Conservation (phyloP, 345 rosid genomes). For the Nasturtium officinale region DNA sequence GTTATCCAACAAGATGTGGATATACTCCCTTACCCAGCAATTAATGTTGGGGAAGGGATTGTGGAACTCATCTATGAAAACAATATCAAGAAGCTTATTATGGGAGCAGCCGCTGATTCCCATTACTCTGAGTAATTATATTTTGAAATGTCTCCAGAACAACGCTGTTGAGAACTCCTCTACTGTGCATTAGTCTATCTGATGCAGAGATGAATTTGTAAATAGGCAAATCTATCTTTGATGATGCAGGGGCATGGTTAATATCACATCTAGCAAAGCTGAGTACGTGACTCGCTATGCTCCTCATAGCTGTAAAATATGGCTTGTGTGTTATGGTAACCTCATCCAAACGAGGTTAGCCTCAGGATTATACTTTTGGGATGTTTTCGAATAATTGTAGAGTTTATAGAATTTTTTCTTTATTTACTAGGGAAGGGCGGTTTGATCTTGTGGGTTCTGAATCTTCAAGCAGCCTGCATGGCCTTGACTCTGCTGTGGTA, state of each 20-base stretch:
- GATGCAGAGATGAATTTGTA: conserved; percentile 7
- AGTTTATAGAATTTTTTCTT: background rate
- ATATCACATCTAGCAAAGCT: conserved; percentile 59
- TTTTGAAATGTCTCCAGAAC: background rate
- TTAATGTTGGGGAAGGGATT: conserved; percentile 60
- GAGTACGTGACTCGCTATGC: conserved; percentile 50
- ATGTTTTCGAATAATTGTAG: conserved; percentile 10
- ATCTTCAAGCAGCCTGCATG: conserved; percentile 34
- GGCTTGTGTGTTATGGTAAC: conserved; percentile 70
- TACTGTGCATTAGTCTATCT: background rate
- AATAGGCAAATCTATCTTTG: conserved; percentile 28
- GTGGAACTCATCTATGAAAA: conserved; percentile 58
- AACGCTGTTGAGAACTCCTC: background rate
- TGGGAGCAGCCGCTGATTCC: conserved; percentile 73
- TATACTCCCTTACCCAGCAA: conserved; percentile 36
- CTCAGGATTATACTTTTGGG: conserved; percentile 22
- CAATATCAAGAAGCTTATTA: conserved; percentile 56
- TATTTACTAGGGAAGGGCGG: conserved; percentile 31
- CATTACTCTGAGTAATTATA: conserved; percentile 51
- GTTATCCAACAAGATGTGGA: conserved; percentile 45
- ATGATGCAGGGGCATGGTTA: conserved; percentile 57
- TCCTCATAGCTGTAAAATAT: conserved; percentile 51
- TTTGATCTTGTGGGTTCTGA: conserved; percentile 29
- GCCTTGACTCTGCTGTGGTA: conserved; percentile 32
- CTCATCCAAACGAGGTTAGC: conserved; percentile 59